These are phyloP conservation scores for Stropharia rugosoannulata DNA, from an alignment of 768 basidiomycete species.

Conservation along the genomic window DNA sequence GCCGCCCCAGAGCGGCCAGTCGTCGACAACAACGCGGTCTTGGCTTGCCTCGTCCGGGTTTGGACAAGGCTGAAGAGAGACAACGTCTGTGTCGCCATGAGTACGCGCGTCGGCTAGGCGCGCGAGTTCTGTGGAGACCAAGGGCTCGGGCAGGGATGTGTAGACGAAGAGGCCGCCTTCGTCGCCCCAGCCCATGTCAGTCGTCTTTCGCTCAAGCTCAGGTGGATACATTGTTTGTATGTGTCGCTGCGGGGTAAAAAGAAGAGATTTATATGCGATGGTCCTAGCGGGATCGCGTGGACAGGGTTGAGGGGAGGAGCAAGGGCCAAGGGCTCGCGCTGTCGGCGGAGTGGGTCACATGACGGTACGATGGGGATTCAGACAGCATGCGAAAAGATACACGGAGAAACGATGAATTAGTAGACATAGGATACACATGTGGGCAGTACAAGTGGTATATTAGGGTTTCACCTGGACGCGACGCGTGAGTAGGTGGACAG, in stretches of 20 bases:
- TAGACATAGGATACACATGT: conserved; percentile 2
- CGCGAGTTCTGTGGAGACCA: conserved; percentile 38
- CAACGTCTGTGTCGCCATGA: conserved; percentile 33
- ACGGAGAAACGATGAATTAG: conserved; percentile 6
- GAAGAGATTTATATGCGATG: conserved; percentile 5
- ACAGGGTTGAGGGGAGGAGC: conserved; percentile 9
- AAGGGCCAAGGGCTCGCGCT: background rate
- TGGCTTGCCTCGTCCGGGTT: conserved; percentile 39
- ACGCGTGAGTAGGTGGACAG: background rate
- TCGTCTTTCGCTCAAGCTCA: conserved; percentile 21
- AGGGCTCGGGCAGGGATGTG: conserved; percentile 40
- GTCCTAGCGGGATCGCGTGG: background rate
- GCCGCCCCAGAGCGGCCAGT: conserved; percentile 37
- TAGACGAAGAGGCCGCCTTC: conserved; percentile 32
- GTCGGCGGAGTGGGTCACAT: background rate
- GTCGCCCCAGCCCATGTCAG: conserved; percentile 36
- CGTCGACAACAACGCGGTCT: conserved; percentile 42
- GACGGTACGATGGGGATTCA: no score
- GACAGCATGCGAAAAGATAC: no score
- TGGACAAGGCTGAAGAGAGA: conserved; percentile 48
- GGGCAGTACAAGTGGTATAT: conserved; percentile 7
- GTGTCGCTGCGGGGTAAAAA: background rate
- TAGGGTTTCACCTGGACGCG: conserved; percentile 15
- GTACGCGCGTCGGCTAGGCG: conserved; percentile 33
- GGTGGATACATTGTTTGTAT: background rate